Percentiles rank a stretch among this genome's conserved stretches.
phyloP scores from a whole-genome alignment of 2,329 filamentous ascomycete genomes.

The Cordyceps cateniannulata region DNA sequence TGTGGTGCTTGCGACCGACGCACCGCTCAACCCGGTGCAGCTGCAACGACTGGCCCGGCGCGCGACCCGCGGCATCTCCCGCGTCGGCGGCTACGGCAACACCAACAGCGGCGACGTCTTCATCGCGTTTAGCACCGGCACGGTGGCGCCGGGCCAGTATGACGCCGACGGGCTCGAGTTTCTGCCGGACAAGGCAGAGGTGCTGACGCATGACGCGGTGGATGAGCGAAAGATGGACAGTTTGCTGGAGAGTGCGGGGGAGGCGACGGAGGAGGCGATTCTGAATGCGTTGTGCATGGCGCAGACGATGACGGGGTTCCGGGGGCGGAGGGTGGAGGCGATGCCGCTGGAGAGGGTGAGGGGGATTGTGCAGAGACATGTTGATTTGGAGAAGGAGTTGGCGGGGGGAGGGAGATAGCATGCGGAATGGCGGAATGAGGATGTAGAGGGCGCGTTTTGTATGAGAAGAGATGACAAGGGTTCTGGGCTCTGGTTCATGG shows the following conservation, averaged over 20 bases:
- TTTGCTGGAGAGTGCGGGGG: conserved; percentile 51
- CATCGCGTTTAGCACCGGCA: conserved; percentile 54
- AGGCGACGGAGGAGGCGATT: conserved; percentile 56
- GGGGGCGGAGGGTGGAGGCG: conserved; percentile 38
- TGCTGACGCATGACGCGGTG: conserved; percentile 35
- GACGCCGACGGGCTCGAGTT: conserved; percentile 17
- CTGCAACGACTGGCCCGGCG: conserved; percentile 49
- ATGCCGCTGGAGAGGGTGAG: conserved; percentile 38
- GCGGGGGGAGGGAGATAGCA: conserved; percentile 7
- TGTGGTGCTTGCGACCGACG: conserved; percentile 51
- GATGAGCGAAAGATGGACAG: conserved; percentile 53
- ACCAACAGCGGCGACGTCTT: conserved; percentile 57
- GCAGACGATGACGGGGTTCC: conserved; percentile 45
- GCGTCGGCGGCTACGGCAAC: conserved; percentile 50
- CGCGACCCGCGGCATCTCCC: conserved; percentile 49
- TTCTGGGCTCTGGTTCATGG: no score
- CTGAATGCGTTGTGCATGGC: conserved; percentile 54
- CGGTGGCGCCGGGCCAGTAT: conserved; percentile 31
- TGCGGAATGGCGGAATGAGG: background rate
- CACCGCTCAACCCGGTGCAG: conserved; percentile 48
- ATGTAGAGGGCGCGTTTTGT: background rate
- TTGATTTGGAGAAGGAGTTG: conserved; percentile 20
- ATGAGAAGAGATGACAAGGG: no score
- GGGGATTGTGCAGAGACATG: conserved; percentile 34
- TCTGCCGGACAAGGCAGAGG: conserved; percentile 30